Evolutionary conservation across 2,329 filamentous ascomycete genomes (phyloP).

Genomic region (Capronia coronata): DNA sequence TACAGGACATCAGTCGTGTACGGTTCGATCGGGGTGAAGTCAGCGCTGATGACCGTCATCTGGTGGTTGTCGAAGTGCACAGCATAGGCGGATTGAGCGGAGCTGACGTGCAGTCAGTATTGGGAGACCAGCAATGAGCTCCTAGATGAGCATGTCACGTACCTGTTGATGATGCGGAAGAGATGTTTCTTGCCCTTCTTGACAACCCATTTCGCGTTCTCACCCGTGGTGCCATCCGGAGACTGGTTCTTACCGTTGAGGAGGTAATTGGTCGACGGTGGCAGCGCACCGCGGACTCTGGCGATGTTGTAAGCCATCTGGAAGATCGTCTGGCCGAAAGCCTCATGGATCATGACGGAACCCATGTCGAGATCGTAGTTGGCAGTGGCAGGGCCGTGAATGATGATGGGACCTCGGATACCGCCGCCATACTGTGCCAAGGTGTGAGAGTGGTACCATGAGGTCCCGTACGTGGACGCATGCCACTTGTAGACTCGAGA

Average conservation of each 20-base stretch:
- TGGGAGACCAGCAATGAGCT: background rate
- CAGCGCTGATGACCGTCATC: slow-evolving; percentile 36
- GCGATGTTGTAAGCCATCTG: slow-evolving; percentile 24
- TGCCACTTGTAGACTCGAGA: slow-evolving; percentile 51
- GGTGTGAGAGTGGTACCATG: slow-evolving; percentile 59
- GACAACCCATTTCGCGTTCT: slow-evolving; percentile 20
- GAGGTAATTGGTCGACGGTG: slow-evolving; percentile 23
- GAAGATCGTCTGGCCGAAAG: slow-evolving; percentile 23
- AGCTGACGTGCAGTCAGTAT: slow-evolving; percentile 3
- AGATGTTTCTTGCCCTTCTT: slow-evolving; percentile 28
- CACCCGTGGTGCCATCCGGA: slow-evolving; percentile 20
- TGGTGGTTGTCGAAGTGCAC: slow-evolving; percentile 42
- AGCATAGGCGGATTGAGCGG: slow-evolving; percentile 21
- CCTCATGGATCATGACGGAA: slow-evolving; percentile 26
- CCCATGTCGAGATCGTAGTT: slow-evolving; percentile 27
- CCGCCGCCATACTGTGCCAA: slow-evolving; percentile 31
- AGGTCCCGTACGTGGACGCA: slow-evolving; percentile 42
- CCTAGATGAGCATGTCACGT: no score
- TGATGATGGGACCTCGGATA: slow-evolving; percentile 27
- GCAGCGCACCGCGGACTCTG: slow-evolving; percentile 16
- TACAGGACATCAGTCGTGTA: slow-evolving; percentile 57
- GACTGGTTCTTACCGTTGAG: slow-evolving; percentile 28
- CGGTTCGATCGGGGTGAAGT: slow-evolving; percentile 34
- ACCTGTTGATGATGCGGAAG: slow-evolving; percentile 29
- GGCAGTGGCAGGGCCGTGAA: slow-evolving; percentile 27